Evolutionary conservation across 495 filamentous ascomycete species (phyloP), one percentile per base, ranked within the genome.

Genomic region (Cetradonia linearis): DNA sequence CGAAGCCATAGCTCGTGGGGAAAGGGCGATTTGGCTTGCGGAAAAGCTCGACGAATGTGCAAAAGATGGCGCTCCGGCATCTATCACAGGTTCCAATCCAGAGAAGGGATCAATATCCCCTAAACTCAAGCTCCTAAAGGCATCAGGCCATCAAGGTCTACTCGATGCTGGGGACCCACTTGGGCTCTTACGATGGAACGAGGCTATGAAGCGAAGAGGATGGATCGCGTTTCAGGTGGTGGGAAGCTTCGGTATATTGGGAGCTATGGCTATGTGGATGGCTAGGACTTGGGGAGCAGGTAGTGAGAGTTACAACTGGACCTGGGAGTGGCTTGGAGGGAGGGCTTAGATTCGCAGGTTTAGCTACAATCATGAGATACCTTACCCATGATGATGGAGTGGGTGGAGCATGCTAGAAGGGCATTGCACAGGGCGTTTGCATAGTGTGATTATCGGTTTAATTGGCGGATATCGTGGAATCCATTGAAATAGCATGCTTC

Each of bases 11-110:
- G 82, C 85, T 9, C 75, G 79, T 6, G 80, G 78, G n/a, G 88
- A 95, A 63, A 77, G 87, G 31, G 86, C 87, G 13, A 72, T 86
- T 18, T 94, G 89, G 89, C 78, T 93, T 14, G 87, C 85, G 0
- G 84, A 91, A 69, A 77, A 80, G 63, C 71, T 95, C 2, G 80
- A 81, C 33, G 87, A 94, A 67, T 86, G 84, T 62, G 81, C 92
- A 9, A 71, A 83, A 20, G 86, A 92, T 62, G 87, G 88, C 1
- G 84, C 79, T 3, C 73, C 87, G 23, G 81, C 87, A 1, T 79
- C 79, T 38, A 69, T 77, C 1, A 68, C 75, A 27, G 69, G 72
- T 3, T 69, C 72, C 7, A 72, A 67, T 8, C 71, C 72, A 27
- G 36, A 27, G 20, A 53, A 42, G 2, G 36, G 42, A 9, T 18